These are phyloP conservation scores for Termitomyces sp. DNA, from an alignment of 768 basidiomycete genomes.

Conservation along the genomic window DNA sequence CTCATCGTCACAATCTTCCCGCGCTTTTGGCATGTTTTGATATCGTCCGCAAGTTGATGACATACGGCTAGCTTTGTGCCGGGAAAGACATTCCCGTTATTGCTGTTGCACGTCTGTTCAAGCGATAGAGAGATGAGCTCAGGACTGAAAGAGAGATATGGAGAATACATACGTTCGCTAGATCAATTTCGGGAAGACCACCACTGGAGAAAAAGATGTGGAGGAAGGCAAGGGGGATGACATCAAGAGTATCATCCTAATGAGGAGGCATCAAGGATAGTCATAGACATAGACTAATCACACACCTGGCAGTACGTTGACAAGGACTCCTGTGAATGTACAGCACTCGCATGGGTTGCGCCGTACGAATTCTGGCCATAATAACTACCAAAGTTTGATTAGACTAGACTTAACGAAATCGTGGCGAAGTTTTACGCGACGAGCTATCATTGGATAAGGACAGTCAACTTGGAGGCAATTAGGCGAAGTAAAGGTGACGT, in stretches of 20 bases:
- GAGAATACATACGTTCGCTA: slow-evolving; percentile 51
- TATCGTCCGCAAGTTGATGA: slow-evolving; percentile 49
- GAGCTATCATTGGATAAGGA: slow-evolving; percentile 28
- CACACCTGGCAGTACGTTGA: slow-evolving; percentile 58
- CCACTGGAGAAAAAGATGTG: slow-evolving; percentile 60
- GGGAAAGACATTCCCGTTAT: slow-evolving; percentile 48
- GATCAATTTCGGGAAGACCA: slow-evolving; percentile 58
- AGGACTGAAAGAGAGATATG: not conserved
- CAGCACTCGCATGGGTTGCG: slow-evolving; percentile 42
- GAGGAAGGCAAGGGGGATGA: slow-evolving; percentile 63
- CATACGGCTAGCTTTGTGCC: slow-evolving; percentile 62
- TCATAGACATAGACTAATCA: not conserved
- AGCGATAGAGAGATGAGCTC: not conserved
- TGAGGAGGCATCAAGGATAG: not conserved
- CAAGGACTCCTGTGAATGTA: slow-evolving; percentile 54
- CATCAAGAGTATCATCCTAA: slow-evolving; percentile 62
- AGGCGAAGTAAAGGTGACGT: not conserved
- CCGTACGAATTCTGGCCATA: slow-evolving; percentile 77
- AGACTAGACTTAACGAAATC: not conserved
- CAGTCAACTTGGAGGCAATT: not conserved
- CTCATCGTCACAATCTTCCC: slow-evolving; percentile 57
- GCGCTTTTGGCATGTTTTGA: slow-evolving; percentile 57
- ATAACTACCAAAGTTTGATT: slow-evolving; percentile 36
- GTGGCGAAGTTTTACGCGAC: slow-evolving; percentile 39
- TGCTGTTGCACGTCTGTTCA: slow-evolving; percentile 54